Evolutionary conservation across 257 asterid genomes (phyloP), one percentile per base, ranked within the genome.

Genomic region (Paulownia fortunei): DNA sequence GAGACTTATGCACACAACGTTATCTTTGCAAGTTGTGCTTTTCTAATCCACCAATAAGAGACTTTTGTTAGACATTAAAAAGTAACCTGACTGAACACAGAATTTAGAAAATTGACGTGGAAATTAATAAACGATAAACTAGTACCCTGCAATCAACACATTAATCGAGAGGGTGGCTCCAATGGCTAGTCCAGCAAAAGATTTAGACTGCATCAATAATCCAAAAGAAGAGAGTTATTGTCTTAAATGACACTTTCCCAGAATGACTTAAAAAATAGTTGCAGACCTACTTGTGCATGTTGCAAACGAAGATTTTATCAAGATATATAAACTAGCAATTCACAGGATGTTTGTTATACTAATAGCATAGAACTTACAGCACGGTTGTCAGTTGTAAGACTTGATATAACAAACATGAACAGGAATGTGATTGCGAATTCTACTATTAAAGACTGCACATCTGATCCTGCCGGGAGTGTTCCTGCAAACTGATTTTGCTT

Each of bases 71-170:
- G 70, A 63, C 9, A 36, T 19, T 36, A 30, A 1, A 12, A 74
- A 44, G 0, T 8, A 46, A 0, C 23, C 71, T 23, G 27, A 41
- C 21, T 18, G 70, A 39, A 7, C 27, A 15, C 15, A 4, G 16
- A 27, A 41, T 30, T 30, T 4, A 30, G 36, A 30, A 4, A 30
- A 30, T 30, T 30, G 36, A 4, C 4, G 36, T 30, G 36, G 36
- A 4, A 52, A 52, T 55, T 30, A 30, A 11, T 8, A 18, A 42
- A 12, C 15, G n/a, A 30, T n/a, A 5, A 42, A 2, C 10, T 13
- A n/a, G 13, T 84, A 84, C 87, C 85, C 87, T 5, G 87, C 81
- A 61, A 84, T 47, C 58, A 84, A 42, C 16, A 76, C 68, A 77
- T 49, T 80, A 19, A 77, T 27, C 2, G 63, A 44, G 15, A 80